Conservation (phyloP, 2,329 filamentous ascomycete species). For the Helicocarpus griseus region DNA sequence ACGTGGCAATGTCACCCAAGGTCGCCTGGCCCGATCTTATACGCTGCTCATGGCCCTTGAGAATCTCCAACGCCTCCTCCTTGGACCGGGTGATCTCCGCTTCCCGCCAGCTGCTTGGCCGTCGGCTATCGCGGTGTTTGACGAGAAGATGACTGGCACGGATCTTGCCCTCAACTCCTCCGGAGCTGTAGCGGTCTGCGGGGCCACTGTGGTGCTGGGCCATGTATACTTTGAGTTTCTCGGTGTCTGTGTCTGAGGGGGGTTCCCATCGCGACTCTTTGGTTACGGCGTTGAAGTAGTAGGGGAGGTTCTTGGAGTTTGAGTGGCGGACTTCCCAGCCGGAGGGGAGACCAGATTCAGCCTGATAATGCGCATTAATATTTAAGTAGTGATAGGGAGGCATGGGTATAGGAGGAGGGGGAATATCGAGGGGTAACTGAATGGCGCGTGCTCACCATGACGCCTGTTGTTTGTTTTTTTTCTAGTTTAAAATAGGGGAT, state of each 20-base stretch:
- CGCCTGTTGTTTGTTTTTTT: too few species aligned
- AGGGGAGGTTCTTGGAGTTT: conserved; percentile 96
- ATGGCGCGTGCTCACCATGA: neutral
- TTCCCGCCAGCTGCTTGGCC: conserved; percentile 89
- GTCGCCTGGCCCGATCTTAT: conserved; percentile 61
- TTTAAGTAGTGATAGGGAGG: neutral
- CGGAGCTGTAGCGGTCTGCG: conserved; percentile 21
- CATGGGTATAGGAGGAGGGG: neutral
- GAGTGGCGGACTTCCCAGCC: conserved; percentile 96
- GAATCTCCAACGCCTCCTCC: conserved; percentile 72
- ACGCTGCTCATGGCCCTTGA: conserved; percentile 62
- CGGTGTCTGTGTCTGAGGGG: conserved; percentile 74
- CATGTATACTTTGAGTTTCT: conserved; percentile 93
- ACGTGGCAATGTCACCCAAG: conserved; percentile 74
- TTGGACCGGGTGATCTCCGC: conserved; percentile 79
- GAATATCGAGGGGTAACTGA: neutral
- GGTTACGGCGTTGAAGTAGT: conserved; percentile 87
- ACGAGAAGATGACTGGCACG: conserved; percentile 85
- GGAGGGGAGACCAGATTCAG: conserved; percentile 69
- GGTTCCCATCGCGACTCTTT: conserved; percentile 95
- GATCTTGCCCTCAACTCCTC: conserved; percentile 64
- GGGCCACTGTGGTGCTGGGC: conserved; percentile 65
- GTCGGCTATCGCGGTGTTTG: conserved; percentile 81
- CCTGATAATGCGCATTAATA: conserved; percentile 32
- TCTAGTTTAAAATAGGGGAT: too few species aligned